Evolutionary conservation across 805 yeast genomes (phyloP), one percentile per base, ranked within the genome.

Genomic region (Myxozyma melibiosi): DNA sequence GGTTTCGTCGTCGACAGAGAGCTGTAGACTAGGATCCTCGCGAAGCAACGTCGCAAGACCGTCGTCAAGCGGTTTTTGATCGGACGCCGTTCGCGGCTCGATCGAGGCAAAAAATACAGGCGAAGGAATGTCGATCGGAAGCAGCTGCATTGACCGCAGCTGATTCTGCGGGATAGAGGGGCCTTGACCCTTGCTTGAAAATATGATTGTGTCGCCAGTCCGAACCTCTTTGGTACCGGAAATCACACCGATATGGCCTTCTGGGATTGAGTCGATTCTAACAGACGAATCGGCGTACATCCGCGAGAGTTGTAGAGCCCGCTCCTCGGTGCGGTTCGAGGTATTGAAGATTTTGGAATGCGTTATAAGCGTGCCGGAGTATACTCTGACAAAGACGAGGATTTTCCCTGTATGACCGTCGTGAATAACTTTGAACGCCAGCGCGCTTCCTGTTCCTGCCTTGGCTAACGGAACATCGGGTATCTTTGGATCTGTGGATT

Each of bases 181-280:
- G n/a, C 14, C 27, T 40, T 72, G 70, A 9, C 35, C 38, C 5
- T 73, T 62, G 34, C 78, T 82, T 2, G 74, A 53, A 13, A 76
- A 73, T 34, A 86, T 75, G 2, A 94, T 72, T 0, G 98, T 92
- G 69, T 94, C 98, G 2, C 99, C 99, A 0, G 99, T 94, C 18
- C 83, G 77, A 25, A 92, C 79, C 40, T 84, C 84, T 51, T 84
- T 78, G 2, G 84, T 76, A 1, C 91, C 91, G 1, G 85, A 76
- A n/a, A 88, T 79, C 4, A 94, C 97, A 34, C 97, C 98, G 67
- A 94, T 94, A 62, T 88, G 89, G 2, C 99, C 99, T 0, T 87
- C 78, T 5, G 76, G 70, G 20, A 92, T 76, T 27, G 70, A 71
- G 25, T 76, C 72, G 2, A 90, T 90, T 41, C 87, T 90, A 57